Conservation (phyloP, 2,329 filamentous ascomycete species). For the Paecilomyces formosus region DNA sequence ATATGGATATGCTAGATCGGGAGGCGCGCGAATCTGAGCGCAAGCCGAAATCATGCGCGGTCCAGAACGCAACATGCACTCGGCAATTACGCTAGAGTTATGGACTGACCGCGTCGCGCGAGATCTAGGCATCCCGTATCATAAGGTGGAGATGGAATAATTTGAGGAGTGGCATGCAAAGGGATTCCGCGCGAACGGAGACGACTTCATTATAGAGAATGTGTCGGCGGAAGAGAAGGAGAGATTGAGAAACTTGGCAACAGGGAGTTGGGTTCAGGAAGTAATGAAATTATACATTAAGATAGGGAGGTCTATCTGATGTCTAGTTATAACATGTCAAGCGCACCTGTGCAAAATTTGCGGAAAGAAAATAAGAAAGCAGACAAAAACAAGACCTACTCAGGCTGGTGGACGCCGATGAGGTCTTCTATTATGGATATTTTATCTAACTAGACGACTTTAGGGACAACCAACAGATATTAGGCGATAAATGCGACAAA, state of each 20-base stretch:
- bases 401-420: not conserved
- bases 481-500: constrained; percentile 12
- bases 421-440: not conserved
- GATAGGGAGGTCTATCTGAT: not conserved
- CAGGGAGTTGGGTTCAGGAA: not conserved
- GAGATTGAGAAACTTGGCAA: not conserved
- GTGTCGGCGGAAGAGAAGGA: not conserved
- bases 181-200: constrained; percentile 1
- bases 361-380: not conserved
- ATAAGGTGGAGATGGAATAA: constrained; percentile 4
- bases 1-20: not conserved
- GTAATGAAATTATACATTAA: not conserved
- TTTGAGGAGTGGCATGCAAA: constrained; percentile 5
- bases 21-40: not conserved
- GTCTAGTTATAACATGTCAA: not conserved
- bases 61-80: not conserved
- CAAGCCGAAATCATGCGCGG: not conserved
- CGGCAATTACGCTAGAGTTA: not conserved
- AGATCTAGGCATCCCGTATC: constrained; percentile 8
- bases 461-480: not conserved
- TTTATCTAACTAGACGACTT: not conserved
- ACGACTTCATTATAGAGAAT: not conserved
- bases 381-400: not conserved
- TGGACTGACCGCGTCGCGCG: constrained; percentile 7
- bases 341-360: not conserved